Base-by-base conservation (phyloP, 2,329 filamentous ascomycete genomes). In the Cercospora citrullina region DNA sequence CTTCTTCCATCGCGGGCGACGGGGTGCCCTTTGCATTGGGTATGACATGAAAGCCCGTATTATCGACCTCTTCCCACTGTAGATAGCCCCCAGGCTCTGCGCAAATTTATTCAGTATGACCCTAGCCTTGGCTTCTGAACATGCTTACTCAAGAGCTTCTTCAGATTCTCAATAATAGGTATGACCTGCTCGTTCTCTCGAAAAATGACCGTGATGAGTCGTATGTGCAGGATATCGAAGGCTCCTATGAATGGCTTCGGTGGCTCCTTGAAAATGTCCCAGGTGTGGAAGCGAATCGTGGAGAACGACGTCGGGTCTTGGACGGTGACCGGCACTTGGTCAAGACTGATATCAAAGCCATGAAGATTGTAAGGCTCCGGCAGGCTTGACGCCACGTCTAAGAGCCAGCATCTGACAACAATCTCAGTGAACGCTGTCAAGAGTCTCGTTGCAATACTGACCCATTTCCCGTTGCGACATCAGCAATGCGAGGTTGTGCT, bases 201-300 rank as follows among this genome's bases (percentile, higher is more conserved):
- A 21, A 64, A 59, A 3, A 58, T 28, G n/a, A 64, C 63, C 1
- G 51, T 59, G 30, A 64, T 64, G 18, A 64, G 63, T 23, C 63
- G 48, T 18, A 60, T 59, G 10, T 64, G 63, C 14, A 64, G 45
- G 23, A 64, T 64, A n/a, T 64, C 63, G 63, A 64, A 64, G 3
- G 63, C 63, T 21, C 51, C 63, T 14, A 64, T 21, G 51, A 33
- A 64, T 10, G 23, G 14, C 30, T 36, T 33, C 18, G 63, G 63
- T 2, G 51, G 63, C 1, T 59, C 63, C 14, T 58, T 59, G 18
- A 59, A 33, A 5, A 64, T 36, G 14, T 64, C 51, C 63, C 63
- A 64, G 28, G 63, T 59, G 31, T 59, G 48, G 63, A 64, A 64
- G 31, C 63, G 63, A 14, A 64, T 64, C 28, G 53, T n/a, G 26